phyloP scores from a whole-genome alignment of 108 stramenopile genomes.

The Mediolabrus comicus region DNA sequence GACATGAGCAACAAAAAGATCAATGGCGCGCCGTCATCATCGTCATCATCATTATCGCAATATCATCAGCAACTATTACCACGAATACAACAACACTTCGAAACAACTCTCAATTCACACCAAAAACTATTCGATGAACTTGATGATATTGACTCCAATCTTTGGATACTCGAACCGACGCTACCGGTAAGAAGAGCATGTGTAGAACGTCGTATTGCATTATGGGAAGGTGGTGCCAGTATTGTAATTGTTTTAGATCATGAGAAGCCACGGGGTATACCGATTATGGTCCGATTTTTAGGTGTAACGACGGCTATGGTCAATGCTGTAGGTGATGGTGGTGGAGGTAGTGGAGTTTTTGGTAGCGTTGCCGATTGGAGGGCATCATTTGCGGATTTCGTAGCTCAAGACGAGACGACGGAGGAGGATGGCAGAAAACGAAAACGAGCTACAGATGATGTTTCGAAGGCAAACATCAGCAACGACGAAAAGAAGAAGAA shows the following conservation, averaged over 20 bases:
- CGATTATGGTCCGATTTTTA: conserved; percentile 42
- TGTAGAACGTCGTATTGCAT: conserved; percentile 46
- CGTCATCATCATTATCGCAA: neutral
- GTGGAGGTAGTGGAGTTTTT: neutral
- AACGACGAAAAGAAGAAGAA: too few species aligned
- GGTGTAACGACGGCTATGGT: conserved; percentile 32
- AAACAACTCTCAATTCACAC: conserved; percentile 24
- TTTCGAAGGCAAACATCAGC: too few species aligned
- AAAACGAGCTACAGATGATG: neutral
- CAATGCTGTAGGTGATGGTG: conserved; percentile 18
- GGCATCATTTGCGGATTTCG: conserved; percentile 36
- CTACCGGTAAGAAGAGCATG: conserved; percentile 36
- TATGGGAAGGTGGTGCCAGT: conserved; percentile 52
- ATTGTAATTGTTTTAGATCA: conserved; percentile 48
- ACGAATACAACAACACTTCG: conserved; percentile 31
- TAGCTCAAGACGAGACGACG: conserved; percentile 6
- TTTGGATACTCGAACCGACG: conserved; percentile 50
- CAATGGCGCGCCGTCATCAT: too few species aligned
- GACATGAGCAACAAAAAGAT: neutral
- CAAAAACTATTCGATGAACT: conserved; percentile 50
- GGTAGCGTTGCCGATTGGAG: conserved; percentile 39
- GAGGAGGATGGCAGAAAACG: neutral
- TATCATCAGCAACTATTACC: conserved; percentile 4
- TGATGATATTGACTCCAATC: conserved; percentile 44
- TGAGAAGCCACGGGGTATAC: conserved; percentile 36